Evolutionary conservation across 345 rosid genomes (phyloP).

Genomic region (Eucalyptus curtisii): DNA sequence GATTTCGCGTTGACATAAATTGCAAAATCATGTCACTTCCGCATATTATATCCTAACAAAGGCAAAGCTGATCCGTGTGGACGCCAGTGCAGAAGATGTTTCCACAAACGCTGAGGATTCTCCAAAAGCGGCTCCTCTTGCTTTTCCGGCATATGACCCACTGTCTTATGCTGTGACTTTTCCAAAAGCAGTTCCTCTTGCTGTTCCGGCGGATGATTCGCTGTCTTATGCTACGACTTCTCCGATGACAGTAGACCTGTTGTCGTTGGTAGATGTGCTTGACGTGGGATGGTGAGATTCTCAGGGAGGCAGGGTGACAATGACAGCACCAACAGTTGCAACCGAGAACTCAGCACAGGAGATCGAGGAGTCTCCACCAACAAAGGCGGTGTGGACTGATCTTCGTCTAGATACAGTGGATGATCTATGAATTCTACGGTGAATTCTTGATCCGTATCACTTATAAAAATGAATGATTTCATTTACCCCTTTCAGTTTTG

Average conservation of each 20-base stretch:
- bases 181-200: background rate
- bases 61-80: background rate
- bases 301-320: background rate
- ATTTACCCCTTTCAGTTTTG: background rate
- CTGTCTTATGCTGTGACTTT: background rate
- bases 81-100: background rate
- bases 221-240: background rate
- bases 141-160: background rate
- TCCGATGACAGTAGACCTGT: background rate
- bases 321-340: rapidly evolving
- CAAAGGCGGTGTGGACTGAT: background rate
- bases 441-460: no score
- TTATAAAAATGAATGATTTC: no score
- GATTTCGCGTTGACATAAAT: no score
- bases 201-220: background rate
- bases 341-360: background rate
- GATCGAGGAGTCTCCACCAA: background rate
- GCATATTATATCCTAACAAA: no score
- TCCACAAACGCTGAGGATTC: background rate
- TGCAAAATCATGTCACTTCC: no score
- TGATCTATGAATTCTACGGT: background rate
- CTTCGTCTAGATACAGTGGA: background rate
- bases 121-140: background rate
- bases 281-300: background rate
- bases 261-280: background rate